Percentiles rank a stretch among this genome's conserved stretches.
Evolutionary conservation across 441 rosid species (phyloP).

Genomic region (Aquilaria agallochum): DNA sequence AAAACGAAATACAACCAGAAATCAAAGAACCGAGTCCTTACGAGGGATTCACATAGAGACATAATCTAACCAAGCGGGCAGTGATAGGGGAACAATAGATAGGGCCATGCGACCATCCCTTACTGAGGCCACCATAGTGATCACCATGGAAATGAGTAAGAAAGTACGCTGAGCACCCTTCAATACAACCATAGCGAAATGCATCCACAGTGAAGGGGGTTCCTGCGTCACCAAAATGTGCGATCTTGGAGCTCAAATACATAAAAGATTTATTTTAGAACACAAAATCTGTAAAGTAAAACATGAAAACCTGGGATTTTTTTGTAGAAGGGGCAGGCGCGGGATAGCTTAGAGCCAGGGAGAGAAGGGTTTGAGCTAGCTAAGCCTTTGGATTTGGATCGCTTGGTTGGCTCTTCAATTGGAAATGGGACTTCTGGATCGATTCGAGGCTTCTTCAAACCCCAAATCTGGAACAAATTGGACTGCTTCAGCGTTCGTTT

Average conservation of each 20-base stretch:
- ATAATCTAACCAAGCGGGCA: constrained; percentile 55
- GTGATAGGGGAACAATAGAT: constrained; percentile 69
- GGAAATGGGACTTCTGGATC: constrained; percentile 23
- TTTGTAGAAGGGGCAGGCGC: constrained; percentile 73
- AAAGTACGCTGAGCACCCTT: constrained; percentile 71
- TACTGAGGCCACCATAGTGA: constrained; percentile 76
- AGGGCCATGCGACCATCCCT: constrained; percentile 71
- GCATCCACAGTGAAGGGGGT: constrained; percentile 78
- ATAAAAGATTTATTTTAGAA: background rate
- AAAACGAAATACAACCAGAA: background rate
- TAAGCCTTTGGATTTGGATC: constrained; percentile 6
- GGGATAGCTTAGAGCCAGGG: constrained; percentile 25
- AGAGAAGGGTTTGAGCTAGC: background rate
- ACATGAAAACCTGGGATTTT: constrained; percentile 54
- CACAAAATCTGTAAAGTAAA: background rate
- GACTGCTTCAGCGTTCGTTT: constrained; percentile 47
- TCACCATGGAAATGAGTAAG: constrained; percentile 78
- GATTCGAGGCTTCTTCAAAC: constrained; percentile 23
- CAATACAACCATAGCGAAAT: constrained; percentile 62
- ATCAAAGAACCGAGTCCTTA: constrained; percentile 20
- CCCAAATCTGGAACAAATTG: constrained; percentile 61
- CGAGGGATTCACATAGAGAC: constrained; percentile 58
- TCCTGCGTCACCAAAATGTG: constrained; percentile 31
- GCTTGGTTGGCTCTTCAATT: constrained; percentile 15
- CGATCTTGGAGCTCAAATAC: background rate